phyloP scores from a whole-genome alignment of 1,139 yeast species.

The Suhomyces anneliseae region DNA sequence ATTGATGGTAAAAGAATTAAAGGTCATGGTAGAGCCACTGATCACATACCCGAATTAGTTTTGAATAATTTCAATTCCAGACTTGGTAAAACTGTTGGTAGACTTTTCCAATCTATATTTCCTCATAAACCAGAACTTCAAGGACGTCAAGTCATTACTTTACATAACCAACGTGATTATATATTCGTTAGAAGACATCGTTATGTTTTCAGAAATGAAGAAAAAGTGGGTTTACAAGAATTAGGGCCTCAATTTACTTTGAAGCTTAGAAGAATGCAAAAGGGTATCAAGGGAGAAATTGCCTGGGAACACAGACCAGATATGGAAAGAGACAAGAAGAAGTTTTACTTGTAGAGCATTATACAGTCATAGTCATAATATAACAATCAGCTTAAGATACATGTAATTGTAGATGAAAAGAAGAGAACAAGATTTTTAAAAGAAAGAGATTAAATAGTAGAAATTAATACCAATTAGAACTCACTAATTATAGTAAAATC shows the following conservation, averaged over 20 bases:
- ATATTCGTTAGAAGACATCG: conserved; percentile 95
- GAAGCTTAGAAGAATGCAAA: conserved; percentile 82
- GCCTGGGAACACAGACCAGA: conserved; percentile 97
- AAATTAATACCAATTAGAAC: no score
- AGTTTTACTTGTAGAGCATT: conserved; percentile 67
- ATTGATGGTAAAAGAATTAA: conserved; percentile 70
- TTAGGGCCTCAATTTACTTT: conserved; percentile 95
- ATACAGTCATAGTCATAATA: not conserved
- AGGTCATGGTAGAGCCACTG: conserved; percentile 91
- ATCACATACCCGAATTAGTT: conserved; percentile 87
- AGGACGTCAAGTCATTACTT: conserved; percentile 92
- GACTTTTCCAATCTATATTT: conserved; percentile 85
- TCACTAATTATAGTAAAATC: no score
- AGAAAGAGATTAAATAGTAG: no score
- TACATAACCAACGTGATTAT: conserved; percentile 94
- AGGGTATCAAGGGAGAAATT: conserved; percentile 85
- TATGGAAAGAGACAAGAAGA: conserved; percentile 94
- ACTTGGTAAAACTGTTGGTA: conserved; percentile 88
- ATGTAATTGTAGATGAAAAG: no score
- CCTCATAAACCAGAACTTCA: conserved; percentile 91
- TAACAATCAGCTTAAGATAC: not conserved
- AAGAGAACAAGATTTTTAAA: no score
- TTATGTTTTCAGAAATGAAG: conserved; percentile 84
- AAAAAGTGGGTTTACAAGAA: conserved; percentile 91
- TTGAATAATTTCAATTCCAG: conserved; percentile 90